Percentiles rank a stretch among this genome's conserved stretches.
phyloP scores from a whole-genome alignment of 345 rosid genomes.

The Adansonia digitata region DNA sequence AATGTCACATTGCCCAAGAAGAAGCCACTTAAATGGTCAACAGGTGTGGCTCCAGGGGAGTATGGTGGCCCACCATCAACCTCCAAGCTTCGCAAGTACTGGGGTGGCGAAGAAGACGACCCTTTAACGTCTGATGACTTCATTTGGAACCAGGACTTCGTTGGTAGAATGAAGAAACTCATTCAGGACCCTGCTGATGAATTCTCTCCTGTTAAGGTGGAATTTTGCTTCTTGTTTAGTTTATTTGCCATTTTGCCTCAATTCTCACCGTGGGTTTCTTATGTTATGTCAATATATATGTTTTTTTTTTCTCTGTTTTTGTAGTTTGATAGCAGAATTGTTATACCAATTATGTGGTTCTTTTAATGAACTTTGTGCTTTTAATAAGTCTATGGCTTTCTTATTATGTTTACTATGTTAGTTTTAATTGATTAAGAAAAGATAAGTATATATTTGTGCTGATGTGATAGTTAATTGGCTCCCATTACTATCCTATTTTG shows the following conservation, averaged over 20 bases:
- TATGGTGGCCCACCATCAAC: constrained; percentile 86
- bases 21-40: constrained; percentile 86
- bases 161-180: constrained; percentile 67
- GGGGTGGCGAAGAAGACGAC: constrained; percentile 85
- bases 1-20: constrained; percentile 72
- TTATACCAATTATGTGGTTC: no score
- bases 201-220: constrained; percentile 48
- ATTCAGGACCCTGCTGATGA: constrained; percentile 43
- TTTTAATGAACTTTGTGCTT: neutral
- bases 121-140: constrained; percentile 81
- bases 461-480: neutral
- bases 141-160: constrained; percentile 90
- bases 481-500: no score
- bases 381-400: neutral
- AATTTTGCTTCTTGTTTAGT: no score
- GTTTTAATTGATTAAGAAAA: neutral
- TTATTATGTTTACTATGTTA: neutral
- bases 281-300: neutral
- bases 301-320: neutral
- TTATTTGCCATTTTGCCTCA: neutral
- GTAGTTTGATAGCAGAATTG: no score
- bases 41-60: constrained; percentile 85
- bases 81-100: constrained; percentile 70
- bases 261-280: neutral
- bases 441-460: neutral